A percentile compares a stretch with the other conserved stretches of the same genome.
These are phyloP conservation scores for Celoporthe dispersa DNA, from an alignment of 2,329 filamentous ascomycete species.

Conservation along the genomic window DNA sequence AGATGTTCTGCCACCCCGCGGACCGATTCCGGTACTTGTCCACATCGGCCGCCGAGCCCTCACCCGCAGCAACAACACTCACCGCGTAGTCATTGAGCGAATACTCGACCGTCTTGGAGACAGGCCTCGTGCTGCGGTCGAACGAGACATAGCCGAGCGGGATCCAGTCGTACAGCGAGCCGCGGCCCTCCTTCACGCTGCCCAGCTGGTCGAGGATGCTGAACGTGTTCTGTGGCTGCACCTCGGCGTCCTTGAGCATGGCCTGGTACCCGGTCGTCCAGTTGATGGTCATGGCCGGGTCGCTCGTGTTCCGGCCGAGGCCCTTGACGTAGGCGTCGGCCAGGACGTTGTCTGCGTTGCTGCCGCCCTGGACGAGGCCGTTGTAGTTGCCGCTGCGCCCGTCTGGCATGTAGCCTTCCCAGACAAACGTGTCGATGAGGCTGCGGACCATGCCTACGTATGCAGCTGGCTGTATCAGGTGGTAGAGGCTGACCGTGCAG, in stretches of 20 bases:
- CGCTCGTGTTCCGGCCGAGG: constrained; percentile 59
- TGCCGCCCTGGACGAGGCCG: constrained; percentile 75
- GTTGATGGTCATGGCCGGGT: constrained; percentile 54
- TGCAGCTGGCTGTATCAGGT: constrained; percentile 66
- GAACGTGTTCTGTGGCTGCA: constrained; percentile 71
- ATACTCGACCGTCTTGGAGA: constrained; percentile 62
- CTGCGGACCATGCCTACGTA: constrained; percentile 71
- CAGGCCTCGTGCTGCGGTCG: constrained; percentile 51
- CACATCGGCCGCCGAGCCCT: constrained; percentile 50
- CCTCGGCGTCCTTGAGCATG: constrained; percentile 72
- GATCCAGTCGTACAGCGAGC: constrained; percentile 65
- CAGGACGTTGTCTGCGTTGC: constrained; percentile 72
- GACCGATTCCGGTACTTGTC: constrained; percentile 57
- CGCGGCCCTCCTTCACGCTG: constrained; percentile 66
- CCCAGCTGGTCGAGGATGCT: constrained; percentile 57
- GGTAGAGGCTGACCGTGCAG: constrained; percentile 72
- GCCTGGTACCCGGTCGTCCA: constrained; percentile 74
- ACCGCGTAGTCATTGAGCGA: constrained; percentile 62
- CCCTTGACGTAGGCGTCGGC: constrained; percentile 72
- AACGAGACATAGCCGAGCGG: constrained; percentile 60
- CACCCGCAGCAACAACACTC: constrained; percentile 57
- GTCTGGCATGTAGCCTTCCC: constrained; percentile 71
- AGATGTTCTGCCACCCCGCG: constrained; percentile 64
- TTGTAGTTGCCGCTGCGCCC: constrained; percentile 71
- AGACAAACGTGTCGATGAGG: constrained; percentile 69